Base-by-base conservation (phyloP, 208 protist species). In the Leishmania martiniquensis region DNA sequence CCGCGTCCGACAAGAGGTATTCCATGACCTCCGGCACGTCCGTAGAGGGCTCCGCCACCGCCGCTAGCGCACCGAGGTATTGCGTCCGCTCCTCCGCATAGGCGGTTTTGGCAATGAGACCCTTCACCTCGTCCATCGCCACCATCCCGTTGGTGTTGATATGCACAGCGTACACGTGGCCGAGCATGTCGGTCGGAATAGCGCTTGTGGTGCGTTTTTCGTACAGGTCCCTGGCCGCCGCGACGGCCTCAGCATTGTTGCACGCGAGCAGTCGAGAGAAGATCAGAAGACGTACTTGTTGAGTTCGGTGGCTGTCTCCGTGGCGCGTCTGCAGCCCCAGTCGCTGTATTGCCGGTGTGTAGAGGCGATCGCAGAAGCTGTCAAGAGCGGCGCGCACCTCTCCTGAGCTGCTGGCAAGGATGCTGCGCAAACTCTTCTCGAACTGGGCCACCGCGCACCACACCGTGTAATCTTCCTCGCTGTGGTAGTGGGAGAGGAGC, bases 1-100 rank as follows among this genome's bases (percentile, higher is more conserved):
- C 87, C 57, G 89, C 87, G 66, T 88, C 87, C n/a, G 90, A 93
- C 15, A 97, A 79, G 34, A 85, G 78, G 65, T 85, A 95, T 13
- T 90, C 79, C 66, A 97, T 87, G 13, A 93, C 62, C 5, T 87
- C 84, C 15, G 44, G n/a, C 44, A 95, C 86, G 5, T 76, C 75
- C 34, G 52, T 76, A 12, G 84, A 76, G 42, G 75, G 76, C 25
- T 79, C 74, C 44, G 85, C 83, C 62, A 74, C 80, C 4, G 78
- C 82, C 9, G 87, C 81, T 49, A 97, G 78, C 7, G 88, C 85
- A 25, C 68, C 60, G 52, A 97, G 86, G 60, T 87, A 89, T 57
- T 87, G 89, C 54, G 82, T 54, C 39, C 91, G 87, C 68, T 89
- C 80, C 86, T 89, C 87, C 25, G 88, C 76, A 32, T 92, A 89